Conservation (phyloP, 768 basidiomycete species). For the Trametes maxima region DNA sequence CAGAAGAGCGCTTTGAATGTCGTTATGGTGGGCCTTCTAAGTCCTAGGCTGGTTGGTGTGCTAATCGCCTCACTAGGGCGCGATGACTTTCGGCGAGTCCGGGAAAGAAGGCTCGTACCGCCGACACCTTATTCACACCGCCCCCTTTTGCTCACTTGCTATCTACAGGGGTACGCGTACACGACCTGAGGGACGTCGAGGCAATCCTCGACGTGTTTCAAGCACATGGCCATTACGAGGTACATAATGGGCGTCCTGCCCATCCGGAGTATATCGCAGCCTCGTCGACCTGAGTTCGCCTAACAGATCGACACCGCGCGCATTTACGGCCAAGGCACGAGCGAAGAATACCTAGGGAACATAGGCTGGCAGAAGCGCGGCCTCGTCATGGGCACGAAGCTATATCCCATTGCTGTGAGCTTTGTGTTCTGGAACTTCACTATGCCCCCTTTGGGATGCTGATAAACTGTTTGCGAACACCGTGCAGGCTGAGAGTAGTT, state of each 20-base stretch:
- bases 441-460: background rate
- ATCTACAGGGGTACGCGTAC: slow-evolving; percentile 43
- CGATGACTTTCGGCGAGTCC: slow-evolving; percentile 55
- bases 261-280: background rate
- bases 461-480: background rate
- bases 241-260: slow-evolving; percentile 24
- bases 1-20: slow-evolving; percentile 50
- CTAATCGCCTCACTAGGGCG: slow-evolving; percentile 39
- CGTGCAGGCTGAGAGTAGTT: no score
- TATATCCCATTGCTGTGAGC: slow-evolving; percentile 44
- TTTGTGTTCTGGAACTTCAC: background rate
- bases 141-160: slow-evolving; percentile 9
- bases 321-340: slow-evolving; percentile 34
- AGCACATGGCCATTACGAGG: slow-evolving; percentile 58
- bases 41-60: background rate
- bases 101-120: slow-evolving; percentile 42
- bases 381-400: slow-evolving; percentile 61
- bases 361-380: slow-evolving; percentile 52
- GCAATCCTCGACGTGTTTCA: slow-evolving; percentile 57
- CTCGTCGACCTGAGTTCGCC: slow-evolving; percentile 21
- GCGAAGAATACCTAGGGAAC: slow-evolving; percentile 47
- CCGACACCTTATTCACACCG: background rate
- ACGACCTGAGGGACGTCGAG: slow-evolving; percentile 49
- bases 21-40: slow-evolving; percentile 46
- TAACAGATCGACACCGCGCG: slow-evolving; percentile 35